These are phyloP conservation scores for Alternaria arborescens DNA, from an alignment of 2,329 filamentous ascomycete species.

Conservation along the genomic window DNA sequence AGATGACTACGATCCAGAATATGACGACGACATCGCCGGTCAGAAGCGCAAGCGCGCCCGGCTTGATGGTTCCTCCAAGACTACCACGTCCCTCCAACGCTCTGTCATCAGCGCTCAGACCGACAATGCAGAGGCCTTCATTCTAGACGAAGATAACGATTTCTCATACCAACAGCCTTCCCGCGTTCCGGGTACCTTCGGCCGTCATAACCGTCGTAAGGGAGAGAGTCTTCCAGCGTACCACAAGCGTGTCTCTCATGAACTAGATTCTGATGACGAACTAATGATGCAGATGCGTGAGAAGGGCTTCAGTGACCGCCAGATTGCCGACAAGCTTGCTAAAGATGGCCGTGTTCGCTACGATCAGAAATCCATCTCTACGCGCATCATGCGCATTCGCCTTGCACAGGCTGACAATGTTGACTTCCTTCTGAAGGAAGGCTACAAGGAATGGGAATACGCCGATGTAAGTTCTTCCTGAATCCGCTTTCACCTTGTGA, in stretches of 20 bases:
- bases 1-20: slow-evolving; percentile 17
- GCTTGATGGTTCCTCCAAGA: slow-evolving; percentile 12
- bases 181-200: slow-evolving; percentile 34
- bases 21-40: slow-evolving; percentile 13
- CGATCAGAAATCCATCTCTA: slow-evolving; percentile 58
- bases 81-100: slow-evolving; percentile 12
- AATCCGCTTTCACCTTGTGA: not conserved
- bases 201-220: slow-evolving; percentile 29
- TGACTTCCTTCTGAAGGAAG: slow-evolving; percentile 57
- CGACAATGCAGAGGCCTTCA: slow-evolving; percentile 29
- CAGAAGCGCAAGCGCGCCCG: slow-evolving; percentile 30
- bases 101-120: slow-evolving; percentile 20
- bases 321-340: slow-evolving; percentile 54
- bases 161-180: slow-evolving; percentile 16
- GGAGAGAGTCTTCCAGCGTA: slow-evolving; percentile 52
- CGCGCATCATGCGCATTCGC: slow-evolving; percentile 58
- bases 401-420: slow-evolving; percentile 53
- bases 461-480: slow-evolving; percentile 53
- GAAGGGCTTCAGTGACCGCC: slow-evolving; percentile 54
- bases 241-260: slow-evolving; percentile 52
- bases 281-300: slow-evolving; percentile 56
- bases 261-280: slow-evolving; percentile 59
- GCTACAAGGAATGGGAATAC: slow-evolving; percentile 59
- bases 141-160: slow-evolving; percentile 30
- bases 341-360: slow-evolving; percentile 56